Evolutionary conservation across 179 eudicot species (phyloP).

Genomic region (Gypsophila paniculata): DNA sequence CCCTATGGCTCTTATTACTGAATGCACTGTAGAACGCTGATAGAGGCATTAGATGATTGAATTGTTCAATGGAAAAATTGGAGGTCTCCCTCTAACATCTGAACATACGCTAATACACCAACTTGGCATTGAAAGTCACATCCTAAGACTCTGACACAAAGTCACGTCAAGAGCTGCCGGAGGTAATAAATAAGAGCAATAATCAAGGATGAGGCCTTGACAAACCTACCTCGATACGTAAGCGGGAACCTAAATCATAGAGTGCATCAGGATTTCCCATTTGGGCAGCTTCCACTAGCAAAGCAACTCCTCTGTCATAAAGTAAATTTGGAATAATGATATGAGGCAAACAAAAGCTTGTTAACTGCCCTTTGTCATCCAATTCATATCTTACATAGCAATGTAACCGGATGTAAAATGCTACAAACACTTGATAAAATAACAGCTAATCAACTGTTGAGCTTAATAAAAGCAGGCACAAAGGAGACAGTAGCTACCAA

Average conservation of each 20-base stretch:
- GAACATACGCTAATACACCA: neutral
- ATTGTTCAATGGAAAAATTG: neutral
- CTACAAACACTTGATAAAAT: neutral
- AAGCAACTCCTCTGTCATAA: constrained; percentile 70
- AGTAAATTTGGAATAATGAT: constrained; percentile 6
- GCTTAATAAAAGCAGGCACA: neutral
- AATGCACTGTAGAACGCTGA: neutral
- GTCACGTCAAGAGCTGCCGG: neutral
- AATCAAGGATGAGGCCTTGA: neutral
- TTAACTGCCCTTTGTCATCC: neutral
- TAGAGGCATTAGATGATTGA: too few relatives aligned
- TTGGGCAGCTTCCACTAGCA: constrained; percentile 92
- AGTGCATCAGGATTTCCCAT: constrained; percentile 91
- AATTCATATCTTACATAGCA: neutral
- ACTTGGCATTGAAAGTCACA: neutral
- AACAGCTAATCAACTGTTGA: neutral
- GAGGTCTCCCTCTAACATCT: neutral
- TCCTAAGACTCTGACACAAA: constrained; percentile 15
- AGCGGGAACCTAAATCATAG: constrained; percentile 67
- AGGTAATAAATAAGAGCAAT: neutral
- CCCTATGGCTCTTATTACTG: too few relatives aligned
- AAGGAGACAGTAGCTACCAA: neutral
- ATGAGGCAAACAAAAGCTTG: neutral
- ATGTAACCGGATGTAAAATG: neutral
- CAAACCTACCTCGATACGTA: constrained; percentile 69